Percentiles rank a stretch among this genome's conserved stretches.
Conservation (phyloP, 345 rosid species). For the Euphorbia pulcherrima region DNA sequence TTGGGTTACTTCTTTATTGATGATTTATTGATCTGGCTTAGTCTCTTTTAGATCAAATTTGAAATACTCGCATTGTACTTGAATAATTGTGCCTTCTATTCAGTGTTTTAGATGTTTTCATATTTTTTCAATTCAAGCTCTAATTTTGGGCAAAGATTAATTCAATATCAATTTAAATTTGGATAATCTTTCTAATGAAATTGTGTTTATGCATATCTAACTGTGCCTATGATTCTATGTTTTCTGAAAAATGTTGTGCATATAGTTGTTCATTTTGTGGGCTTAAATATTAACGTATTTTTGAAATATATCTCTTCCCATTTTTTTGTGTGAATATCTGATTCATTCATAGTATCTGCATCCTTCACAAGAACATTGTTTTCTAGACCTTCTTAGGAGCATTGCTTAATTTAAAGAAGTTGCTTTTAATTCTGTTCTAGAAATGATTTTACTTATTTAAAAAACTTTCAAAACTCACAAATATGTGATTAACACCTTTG, state of each 20-base stretch:
- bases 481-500: not conserved
- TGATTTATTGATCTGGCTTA: constrained; percentile 3
- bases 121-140: not conserved
- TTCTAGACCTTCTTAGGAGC: not conserved
- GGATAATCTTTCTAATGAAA: not conserved
- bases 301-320: constrained; percentile 1
- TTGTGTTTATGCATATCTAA: not conserved
- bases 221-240: not conserved
- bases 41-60: not conserved
- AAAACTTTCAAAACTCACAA: not conserved
- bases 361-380: not conserved
- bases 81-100: not conserved
- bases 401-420: not conserved
- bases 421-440: not conserved
- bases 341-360: not conserved
- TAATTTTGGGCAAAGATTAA: not conserved
- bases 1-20: not conserved
- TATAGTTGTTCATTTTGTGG: not conserved
- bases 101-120: no score
- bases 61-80: not conserved
- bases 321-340: not conserved
- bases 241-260: not conserved
- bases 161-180: not conserved
- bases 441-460: not conserved
- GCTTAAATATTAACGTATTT: not conserved